Evolutionary conservation across 805 yeast genomes (phyloP), one percentile per base, ranked within the genome.

Genomic region (Lachancea dasiensis): DNA sequence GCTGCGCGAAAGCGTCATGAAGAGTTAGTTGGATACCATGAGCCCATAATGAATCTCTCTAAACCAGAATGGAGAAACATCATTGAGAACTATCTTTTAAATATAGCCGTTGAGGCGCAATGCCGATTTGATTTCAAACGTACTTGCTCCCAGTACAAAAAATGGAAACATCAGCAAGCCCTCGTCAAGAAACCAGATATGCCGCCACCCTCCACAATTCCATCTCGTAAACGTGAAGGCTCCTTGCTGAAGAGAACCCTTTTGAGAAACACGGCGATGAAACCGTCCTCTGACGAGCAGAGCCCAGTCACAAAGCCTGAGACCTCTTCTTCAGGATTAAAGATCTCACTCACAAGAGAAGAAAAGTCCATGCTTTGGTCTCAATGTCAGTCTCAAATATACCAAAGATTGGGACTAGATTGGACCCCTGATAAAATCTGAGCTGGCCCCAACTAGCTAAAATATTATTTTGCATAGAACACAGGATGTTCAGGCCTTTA

Each of bases 1-100:
- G 69, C 78, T 10, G 81, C 82, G 4, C 64, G 80, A 46, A 49
- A 62, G 36, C 60, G 81, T 44, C 78, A 75, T 46, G 66, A 64
- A 31, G 50, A 51, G 35, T 47, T 51, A 16, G 51, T 44, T 7
- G 56, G 55, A 3, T 16, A 17, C 10, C 34, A 49, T 34, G 60
- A 55, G 22, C 46, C 49, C 13, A 44, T 58, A 13, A 51, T 65
- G 61, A 49, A 51, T 14, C 51, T 73, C n/a, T 61, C 72, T 5
- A 67, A 71, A 45, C 73, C 75, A 18, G 84, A 81, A 54, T 81
- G 87, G 86, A 65, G 89, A 47, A 78, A 80, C 50, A 71, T 82
- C 19, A 77, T 82, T 41, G 90, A 82, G 46, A 81, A 80, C 58
- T 82, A 73, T 50, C 49, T 79, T 25, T 57, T 80, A 25, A 78